Base-by-base conservation (phyloP, 192 early-diverging fungal species). In the Helicostylum pulchrum region DNA sequence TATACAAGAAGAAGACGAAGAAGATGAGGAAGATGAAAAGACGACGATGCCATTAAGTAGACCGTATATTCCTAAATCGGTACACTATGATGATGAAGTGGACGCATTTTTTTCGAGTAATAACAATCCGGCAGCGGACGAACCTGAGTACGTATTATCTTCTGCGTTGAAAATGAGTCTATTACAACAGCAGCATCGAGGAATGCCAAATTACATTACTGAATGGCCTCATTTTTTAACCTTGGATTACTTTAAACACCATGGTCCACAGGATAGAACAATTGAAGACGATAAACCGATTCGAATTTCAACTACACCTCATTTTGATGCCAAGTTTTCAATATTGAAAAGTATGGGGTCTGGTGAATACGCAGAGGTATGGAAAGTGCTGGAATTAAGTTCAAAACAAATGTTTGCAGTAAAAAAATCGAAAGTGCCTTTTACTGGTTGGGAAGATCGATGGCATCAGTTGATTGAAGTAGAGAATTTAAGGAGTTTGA, bases 281-380 rank as follows among this genome's bases (percentile, higher is more conserved):
- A 48, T 65, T 52, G 11, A 72, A 44, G 56, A 49, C 32, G 39
- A 47, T 14, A 32, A 23, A 17, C 20, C 43, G 12, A 49, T n/a
- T 23, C 30, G n/a, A 3, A 46, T 31, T 2, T 43, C 54, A 23
- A 57, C 64, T 7, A 69, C 79, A 0, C 88, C 93, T 69, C 89
- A 92, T 71, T 82, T 94, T 60, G 85, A 80, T 17, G 69, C 80
- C 10, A 78, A 89, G 32, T 98, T 94, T 67, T 78, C 82, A 47
- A 62, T 92, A 14, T 68, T 87, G 19, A 65, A 62, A 6, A 60
- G 73, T 11, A 71, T 93, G n/a, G 96, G 93, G 32, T 78, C 84
- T 5, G 96, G 96, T 15, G 79, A 88, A 58, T 95, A 93, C 64
- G 86, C 92, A 0, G 82, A 88, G 8, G 96, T 91, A 3, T 87